Evolutionary conservation across 352 stramenopile genomes (phyloP).

Genomic region (Phytophthora vignae): DNA sequence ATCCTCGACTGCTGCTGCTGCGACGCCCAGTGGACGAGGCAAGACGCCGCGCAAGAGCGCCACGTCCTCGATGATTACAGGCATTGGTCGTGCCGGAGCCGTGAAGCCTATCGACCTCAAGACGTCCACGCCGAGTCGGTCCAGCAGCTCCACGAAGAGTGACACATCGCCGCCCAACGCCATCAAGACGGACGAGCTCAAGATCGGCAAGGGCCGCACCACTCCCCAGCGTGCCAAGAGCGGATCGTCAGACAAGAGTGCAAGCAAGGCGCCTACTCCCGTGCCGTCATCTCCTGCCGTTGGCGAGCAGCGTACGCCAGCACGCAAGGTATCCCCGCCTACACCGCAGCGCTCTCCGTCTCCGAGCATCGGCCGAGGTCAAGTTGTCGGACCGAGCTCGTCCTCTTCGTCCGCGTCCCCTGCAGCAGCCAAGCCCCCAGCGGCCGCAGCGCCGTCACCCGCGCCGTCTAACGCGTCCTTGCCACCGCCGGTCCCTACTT

Average conservation of each 20-base stretch:
- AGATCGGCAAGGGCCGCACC: constrained; percentile 52
- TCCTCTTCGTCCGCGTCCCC: constrained; percentile 51
- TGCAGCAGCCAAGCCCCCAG: constrained; percentile 40
- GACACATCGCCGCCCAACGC: constrained; percentile 47
- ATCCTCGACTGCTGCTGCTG: constrained; percentile 4
- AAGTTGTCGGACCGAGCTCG: constrained; percentile 33
- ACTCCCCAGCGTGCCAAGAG: constrained; percentile 69
- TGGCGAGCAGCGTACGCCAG: constrained; percentile 40
- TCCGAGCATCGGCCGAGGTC: constrained; percentile 38
- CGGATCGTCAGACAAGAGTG: constrained; percentile 46
- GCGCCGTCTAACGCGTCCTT: neutral
- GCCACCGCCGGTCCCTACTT: neutral
- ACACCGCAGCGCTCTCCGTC: constrained; percentile 49
- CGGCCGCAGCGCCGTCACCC: constrained; percentile 32
- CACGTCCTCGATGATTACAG: constrained; percentile 63
- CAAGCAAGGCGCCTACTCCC: constrained; percentile 34
- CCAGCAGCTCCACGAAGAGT: constrained; percentile 56
- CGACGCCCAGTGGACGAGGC: constrained; percentile 23
- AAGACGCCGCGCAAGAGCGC: constrained; percentile 82
- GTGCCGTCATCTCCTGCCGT: constrained; percentile 46
- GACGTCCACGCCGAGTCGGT: constrained; percentile 67
- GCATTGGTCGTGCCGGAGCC: constrained; percentile 74
- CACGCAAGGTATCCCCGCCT: constrained; percentile 43
- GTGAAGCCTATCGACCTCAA: constrained; percentile 87
- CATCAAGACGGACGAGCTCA: constrained; percentile 52